Percentiles rank a stretch among this genome's conserved stretches.
These are phyloP conservation scores for Candida tammaniensis DNA, from an alignment of 805 yeast species.

Conservation along the genomic window DNA sequence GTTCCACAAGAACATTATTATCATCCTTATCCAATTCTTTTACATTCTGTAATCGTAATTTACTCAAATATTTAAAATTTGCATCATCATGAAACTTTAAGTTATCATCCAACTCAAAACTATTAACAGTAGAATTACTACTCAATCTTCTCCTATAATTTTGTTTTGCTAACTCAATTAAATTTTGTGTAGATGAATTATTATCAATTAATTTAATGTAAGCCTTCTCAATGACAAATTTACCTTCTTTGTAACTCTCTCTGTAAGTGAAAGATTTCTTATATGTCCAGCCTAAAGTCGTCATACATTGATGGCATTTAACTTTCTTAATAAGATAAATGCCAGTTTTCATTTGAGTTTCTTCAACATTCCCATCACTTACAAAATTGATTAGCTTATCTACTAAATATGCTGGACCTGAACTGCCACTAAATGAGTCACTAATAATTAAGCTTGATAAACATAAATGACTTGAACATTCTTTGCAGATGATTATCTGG, in stretches of 20 bases:
- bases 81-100: slow-evolving; percentile 13
- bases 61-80: slow-evolving; percentile 10
- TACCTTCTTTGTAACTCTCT: slow-evolving; percentile 43
- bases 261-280: slow-evolving; percentile 32
- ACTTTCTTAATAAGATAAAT: slow-evolving; percentile 34
- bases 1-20: slow-evolving; percentile 16
- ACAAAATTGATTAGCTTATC: slow-evolving; percentile 35
- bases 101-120: slow-evolving; percentile 15
- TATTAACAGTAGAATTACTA: slow-evolving; percentile 13
- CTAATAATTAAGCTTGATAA: slow-evolving; percentile 32
- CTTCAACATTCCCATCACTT: slow-evolving; percentile 24
- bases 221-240: slow-evolving; percentile 40
- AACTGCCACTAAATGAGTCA: slow-evolving; percentile 37
- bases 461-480: slow-evolving; percentile 41
- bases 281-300: slow-evolving; percentile 40
- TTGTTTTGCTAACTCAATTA: slow-evolving; percentile 30
- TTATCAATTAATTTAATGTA: slow-evolving; percentile 34
- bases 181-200: slow-evolving; percentile 29
- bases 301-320: slow-evolving; percentile 37
- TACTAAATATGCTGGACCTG: slow-evolving; percentile 42
- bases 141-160: slow-evolving; percentile 17
- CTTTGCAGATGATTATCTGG: slow-evolving; percentile 39
- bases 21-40: slow-evolving; percentile 16
- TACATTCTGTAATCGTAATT: slow-evolving; percentile 17
- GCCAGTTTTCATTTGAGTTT: slow-evolving; percentile 41